Base-by-base conservation (phyloP, 2,329 filamentous ascomycete genomes). In the Fusarium sp. region DNA sequence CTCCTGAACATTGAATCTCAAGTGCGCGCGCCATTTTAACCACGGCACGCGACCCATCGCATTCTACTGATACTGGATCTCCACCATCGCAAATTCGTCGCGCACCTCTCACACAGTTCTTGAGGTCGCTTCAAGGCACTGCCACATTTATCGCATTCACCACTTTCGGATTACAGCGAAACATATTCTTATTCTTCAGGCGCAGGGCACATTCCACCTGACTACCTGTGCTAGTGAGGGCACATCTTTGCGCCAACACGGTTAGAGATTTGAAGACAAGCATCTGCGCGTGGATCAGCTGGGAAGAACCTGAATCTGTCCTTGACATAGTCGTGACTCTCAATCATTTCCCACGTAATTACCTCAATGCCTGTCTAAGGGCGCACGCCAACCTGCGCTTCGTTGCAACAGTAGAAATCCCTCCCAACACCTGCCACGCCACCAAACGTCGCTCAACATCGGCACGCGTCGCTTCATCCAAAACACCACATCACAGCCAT, bases 291-390 rank as follows among this genome's bases (percentile, higher is more conserved):
- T 65, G 75, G 56, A 78, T 71, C 70, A 75, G 60, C 66, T 67
- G 74, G 74, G 75, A 65, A 71, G 68, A 75, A 57, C 68, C 72
- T 72, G 74, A 76, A 66, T 67, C 69, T 69, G 73, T 67, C 66
- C 69, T 78, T 79, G 77, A 77, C 69, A 77, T 81, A 81, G 80
- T 81, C 76, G 79, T 82, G 79, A 81, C 64, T 77, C 74, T 75
- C 80, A 78, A 77, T 77, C 78, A 73, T 79, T 75, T 76, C 75
- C 77, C 74, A 78, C 78, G 80, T 81, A 81, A 81, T 77, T 76
- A 78, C 70, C 71, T 69, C 76, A 76, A 78, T 79, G 78, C 70
- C 72, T 72, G 69, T 74, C 69, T 79, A 79, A 75, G 66, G 74
- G 69, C 70, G 74, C 68, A 72, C 68, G 70, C 64, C 68, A 57